These are phyloP conservation scores for Boletus edulis DNA, from an alignment of 768 basidiomycete genomes.

Conservation along the genomic window DNA sequence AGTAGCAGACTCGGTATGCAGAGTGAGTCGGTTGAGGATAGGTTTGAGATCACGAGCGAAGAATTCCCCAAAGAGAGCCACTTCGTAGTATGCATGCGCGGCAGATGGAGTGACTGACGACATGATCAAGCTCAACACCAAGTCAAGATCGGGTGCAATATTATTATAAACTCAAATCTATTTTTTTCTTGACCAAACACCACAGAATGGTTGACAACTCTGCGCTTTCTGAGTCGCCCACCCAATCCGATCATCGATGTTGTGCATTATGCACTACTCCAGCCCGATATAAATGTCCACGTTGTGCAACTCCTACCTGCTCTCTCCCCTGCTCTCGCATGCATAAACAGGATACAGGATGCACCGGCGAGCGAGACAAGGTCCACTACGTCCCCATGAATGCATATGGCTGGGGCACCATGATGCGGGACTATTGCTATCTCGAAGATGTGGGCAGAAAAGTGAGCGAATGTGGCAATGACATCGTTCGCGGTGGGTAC, in stretches of 20 bases:
- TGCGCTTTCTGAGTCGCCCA: constrained; percentile 11
- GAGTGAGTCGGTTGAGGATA: constrained; percentile 77
- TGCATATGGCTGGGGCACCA: constrained; percentile 76
- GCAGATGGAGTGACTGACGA: constrained; percentile 24
- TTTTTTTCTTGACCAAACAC: background rate
- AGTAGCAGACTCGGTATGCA: constrained; percentile 75
- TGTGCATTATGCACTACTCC: constrained; percentile 52
- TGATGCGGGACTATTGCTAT: constrained; percentile 89
- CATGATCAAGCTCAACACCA: background rate
- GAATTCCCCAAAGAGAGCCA: constrained; percentile 81
- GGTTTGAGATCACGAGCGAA: constrained; percentile 71
- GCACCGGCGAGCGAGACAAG: constrained; percentile 73
- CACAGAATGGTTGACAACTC: constrained; percentile 7
- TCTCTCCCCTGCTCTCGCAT: constrained; percentile 62
- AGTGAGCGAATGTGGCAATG: constrained; percentile 69
- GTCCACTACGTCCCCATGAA: constrained; percentile 78
- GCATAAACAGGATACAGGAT: constrained; percentile 65
- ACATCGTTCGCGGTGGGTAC: constrained; percentile 66
- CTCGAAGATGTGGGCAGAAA: constrained; percentile 80
- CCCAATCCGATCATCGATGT: constrained; percentile 22
- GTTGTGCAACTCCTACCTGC: constrained; percentile 70
- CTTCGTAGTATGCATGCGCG: constrained; percentile 73
- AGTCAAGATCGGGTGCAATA: background rate
- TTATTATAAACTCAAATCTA: background rate
- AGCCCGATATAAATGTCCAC: constrained; percentile 77